These are phyloP conservation scores for Pseudozyma flocculosa DNA, from an alignment of 1,284 basidiomycete genomes.

Conservation along the genomic window DNA sequence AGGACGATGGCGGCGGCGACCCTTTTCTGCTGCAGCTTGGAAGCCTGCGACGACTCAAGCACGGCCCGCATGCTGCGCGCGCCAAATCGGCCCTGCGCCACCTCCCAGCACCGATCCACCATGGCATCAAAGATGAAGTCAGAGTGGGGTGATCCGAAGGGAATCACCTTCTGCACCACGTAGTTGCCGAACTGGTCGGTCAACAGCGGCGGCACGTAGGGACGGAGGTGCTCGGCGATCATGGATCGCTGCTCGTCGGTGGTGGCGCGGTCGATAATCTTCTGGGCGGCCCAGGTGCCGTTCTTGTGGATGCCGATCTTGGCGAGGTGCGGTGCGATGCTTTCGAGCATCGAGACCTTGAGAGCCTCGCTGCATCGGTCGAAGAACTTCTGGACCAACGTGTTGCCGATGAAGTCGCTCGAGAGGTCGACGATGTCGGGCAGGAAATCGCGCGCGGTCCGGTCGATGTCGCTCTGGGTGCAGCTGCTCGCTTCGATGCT, in stretches of 20 bases:
- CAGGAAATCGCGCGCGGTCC: slow-evolving; percentile 82
- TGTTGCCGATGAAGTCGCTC: slow-evolving; percentile 99
- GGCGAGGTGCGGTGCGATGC: slow-evolving; percentile 88
- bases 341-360: slow-evolving; percentile 85
- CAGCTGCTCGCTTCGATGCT: slow-evolving; percentile 79
- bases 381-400: slow-evolving; percentile 94
- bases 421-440: slow-evolving; percentile 80
- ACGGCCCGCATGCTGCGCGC: slow-evolving; percentile 97
- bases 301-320: slow-evolving; percentile 99
- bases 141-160: slow-evolving; percentile 82
- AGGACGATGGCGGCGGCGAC: slow-evolving; percentile 91
- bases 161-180: slow-evolving; percentile 90
- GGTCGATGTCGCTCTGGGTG: slow-evolving; percentile 83
- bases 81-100: slow-evolving; percentile 93
- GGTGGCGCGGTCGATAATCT: slow-evolving; percentile 83
- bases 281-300: slow-evolving; percentile 97
- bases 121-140: slow-evolving; percentile 98
- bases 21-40: slow-evolving; percentile 66
- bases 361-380: slow-evolving; percentile 79
- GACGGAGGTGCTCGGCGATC: slow-evolving; percentile 80
- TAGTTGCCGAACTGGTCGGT: slow-evolving; percentile 98
- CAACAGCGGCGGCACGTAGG: slow-evolving; percentile 89
- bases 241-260: slow-evolving; percentile 83
- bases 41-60: slow-evolving; percentile 80
- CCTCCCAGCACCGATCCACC: slow-evolving; percentile 96